A percentile compares a stretch with the other conserved stretches of the same genome.
Conservation (phyloP, 495 filamentous ascomycete species). For the Amphirosellinia nigrospora region DNA sequence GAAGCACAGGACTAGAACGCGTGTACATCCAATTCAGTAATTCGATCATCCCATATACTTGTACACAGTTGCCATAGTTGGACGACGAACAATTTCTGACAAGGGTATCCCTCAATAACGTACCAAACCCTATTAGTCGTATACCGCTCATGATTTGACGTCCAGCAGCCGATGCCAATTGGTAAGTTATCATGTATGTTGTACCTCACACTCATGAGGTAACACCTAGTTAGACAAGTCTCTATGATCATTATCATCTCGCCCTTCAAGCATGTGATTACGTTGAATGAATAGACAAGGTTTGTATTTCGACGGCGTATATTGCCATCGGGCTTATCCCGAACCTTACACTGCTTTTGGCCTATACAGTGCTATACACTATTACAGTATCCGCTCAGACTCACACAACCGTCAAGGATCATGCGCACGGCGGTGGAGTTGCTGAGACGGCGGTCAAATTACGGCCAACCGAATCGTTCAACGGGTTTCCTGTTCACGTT, state of each 20-base stretch:
- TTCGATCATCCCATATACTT: neutral
- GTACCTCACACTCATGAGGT: neutral
- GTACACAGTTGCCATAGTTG: neutral
- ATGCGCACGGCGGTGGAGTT: conserved; percentile 22
- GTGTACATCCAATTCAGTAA: neutral
- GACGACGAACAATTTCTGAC: neutral
- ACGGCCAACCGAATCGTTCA: conserved; percentile 18
- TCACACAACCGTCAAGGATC: conserved; percentile 9
- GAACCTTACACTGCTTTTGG: neutral
- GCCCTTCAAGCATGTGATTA: neutral
- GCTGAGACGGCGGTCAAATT: conserved; percentile 17
- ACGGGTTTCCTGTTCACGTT: conserved; percentile 3
- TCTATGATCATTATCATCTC: neutral
- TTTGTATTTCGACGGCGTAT: neutral
- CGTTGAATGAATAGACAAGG: neutral
- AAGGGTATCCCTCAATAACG: neutral
- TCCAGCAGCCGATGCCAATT: neutral
- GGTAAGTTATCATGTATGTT: neutral
- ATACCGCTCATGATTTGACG: neutral
- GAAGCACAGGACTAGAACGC: neutral
- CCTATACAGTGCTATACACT: neutral
- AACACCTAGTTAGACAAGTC: neutral
- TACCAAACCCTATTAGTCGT: neutral
- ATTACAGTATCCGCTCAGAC: conserved; percentile 14
- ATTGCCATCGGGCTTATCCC: neutral